Percentiles rank a stretch among this genome's conserved stretches.
Conservation (phyloP, 2,329 filamentous ascomycete species). For the Neofusicoccum sp. region DNA sequence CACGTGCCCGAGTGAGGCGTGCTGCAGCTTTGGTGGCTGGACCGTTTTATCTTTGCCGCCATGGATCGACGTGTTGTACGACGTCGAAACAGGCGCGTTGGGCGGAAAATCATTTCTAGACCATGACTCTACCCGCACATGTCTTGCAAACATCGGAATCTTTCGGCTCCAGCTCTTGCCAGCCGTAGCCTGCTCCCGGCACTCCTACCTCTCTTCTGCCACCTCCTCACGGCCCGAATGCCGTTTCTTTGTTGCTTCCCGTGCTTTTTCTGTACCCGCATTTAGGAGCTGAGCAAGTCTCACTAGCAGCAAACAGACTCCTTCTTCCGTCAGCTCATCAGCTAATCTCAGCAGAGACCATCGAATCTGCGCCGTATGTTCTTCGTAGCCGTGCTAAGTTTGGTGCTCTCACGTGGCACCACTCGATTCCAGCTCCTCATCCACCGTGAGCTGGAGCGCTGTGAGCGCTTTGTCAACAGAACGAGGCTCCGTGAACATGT, state of each 20-base stretch:
- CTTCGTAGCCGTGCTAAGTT: too few relatives aligned
- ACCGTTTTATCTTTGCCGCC: constrained; percentile 1
- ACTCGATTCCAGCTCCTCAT: neutral
- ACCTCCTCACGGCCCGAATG: too few relatives aligned
- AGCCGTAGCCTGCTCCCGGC: neutral
- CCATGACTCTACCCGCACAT: neutral
- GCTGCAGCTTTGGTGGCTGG: neutral
- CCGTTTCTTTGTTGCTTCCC: too few relatives aligned
- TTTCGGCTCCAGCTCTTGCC: neutral
- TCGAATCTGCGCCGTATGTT: too few relatives aligned
- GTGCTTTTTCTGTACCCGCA: too few relatives aligned
- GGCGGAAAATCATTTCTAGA: neutral
- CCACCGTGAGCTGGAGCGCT: constrained; percentile 17
- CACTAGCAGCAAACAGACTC: neutral
- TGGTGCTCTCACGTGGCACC: too few relatives aligned
- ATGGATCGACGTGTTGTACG: neutral
- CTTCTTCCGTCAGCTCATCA: neutral
- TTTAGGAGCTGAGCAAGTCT: too few relatives aligned
- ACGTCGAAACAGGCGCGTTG: neutral
- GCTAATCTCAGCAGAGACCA: too few relatives aligned
- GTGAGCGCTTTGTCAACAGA: constrained; percentile 20
- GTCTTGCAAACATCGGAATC: neutral
- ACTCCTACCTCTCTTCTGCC: neutral
- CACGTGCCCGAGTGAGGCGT: constrained; percentile 7
- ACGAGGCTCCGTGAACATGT: constrained; percentile 23